Percentiles rank a stretch among this genome's conserved stretches.
Evolutionary conservation across 2,329 filamentous ascomycete genomes (phyloP).

Genomic region (Epicoccum nigrum): DNA sequence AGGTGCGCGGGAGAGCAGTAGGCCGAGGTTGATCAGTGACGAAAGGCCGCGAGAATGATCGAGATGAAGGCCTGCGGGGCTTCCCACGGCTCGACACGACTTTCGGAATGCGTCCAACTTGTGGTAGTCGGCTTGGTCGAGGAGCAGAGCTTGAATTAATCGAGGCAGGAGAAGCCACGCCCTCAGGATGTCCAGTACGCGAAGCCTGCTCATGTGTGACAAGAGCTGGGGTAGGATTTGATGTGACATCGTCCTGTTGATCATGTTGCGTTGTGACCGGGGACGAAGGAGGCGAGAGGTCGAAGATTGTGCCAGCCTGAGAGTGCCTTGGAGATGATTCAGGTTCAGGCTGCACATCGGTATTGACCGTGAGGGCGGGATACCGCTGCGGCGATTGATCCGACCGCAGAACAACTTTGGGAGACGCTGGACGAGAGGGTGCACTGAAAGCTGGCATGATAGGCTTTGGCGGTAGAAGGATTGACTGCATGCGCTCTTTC

Average conservation of each 20-base stretch:
- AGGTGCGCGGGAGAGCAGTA: constrained; percentile 39
- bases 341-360: constrained; percentile 20
- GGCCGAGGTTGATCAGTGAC: constrained; percentile 52
- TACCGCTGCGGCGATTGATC: constrained; percentile 27
- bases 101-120: constrained; percentile 84
- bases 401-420: constrained; percentile 43
- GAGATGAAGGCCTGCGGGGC: constrained; percentile 70
- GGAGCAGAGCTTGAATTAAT: constrained; percentile 37
- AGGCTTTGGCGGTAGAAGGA: constrained; percentile 47
- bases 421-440: constrained; percentile 42
- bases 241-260: constrained; percentile 7
- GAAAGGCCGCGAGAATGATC: constrained; percentile 88
- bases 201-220: neutral
- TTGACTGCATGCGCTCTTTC: constrained; percentile 45
- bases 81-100: constrained; percentile 72
- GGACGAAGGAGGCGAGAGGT: constrained; percentile 42
- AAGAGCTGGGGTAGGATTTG: neutral
- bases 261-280: constrained; percentile 30
- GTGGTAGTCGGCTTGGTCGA: constrained; percentile 71
- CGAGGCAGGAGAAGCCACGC: constrained; percentile 33
- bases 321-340: constrained; percentile 22
- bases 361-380: constrained; percentile 29
- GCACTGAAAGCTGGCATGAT: constrained; percentile 38
- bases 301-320: constrained; percentile 41
- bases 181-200: constrained; percentile 3